Evolutionary conservation across 2,329 filamentous ascomycete species (phyloP).

Genomic region (Didymellaceae sp.): DNA sequence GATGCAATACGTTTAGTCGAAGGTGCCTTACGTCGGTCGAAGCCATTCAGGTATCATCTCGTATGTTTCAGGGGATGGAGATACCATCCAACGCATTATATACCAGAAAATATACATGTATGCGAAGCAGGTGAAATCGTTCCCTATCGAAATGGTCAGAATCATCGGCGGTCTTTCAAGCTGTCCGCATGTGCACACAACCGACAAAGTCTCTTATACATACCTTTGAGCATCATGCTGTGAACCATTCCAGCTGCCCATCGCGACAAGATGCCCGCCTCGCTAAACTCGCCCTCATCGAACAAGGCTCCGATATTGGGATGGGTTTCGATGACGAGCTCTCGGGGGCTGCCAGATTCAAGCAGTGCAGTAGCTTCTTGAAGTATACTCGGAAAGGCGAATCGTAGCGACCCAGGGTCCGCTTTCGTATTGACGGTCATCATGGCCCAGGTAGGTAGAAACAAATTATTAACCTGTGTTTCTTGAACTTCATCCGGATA

Average conservation of each 20-base stretch:
- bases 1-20: no score
- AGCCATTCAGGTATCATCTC: conserved; percentile 33
- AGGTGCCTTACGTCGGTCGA: conserved; percentile 26
- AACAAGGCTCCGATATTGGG: conserved; percentile 33
- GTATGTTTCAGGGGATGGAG: conserved; percentile 31
- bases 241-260: conserved; percentile 35
- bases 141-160: conserved; percentile 16
- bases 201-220: background rate
- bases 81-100: conserved; percentile 37
- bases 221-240: conserved; percentile 27
- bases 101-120: conserved; percentile 35
- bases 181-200: no score
- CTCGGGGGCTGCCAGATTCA: conserved; percentile 13
- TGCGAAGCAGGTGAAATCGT: conserved; percentile 34
- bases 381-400: conserved; percentile 18
- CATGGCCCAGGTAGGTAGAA: conserved; percentile 36
- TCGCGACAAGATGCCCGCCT: conserved; percentile 27
- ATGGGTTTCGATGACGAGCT: conserved; percentile 26
- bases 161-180: no score
- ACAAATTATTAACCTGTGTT: conserved; percentile 22
- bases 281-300: conserved; percentile 24
- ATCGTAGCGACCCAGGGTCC: conserved; percentile 26
- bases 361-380: conserved; percentile 24
- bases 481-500: conserved; percentile 20
- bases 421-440: conserved; percentile 29